phyloP scores from a whole-genome alignment of 495 filamentous ascomycete genomes.

The Penicillium coffeae region DNA sequence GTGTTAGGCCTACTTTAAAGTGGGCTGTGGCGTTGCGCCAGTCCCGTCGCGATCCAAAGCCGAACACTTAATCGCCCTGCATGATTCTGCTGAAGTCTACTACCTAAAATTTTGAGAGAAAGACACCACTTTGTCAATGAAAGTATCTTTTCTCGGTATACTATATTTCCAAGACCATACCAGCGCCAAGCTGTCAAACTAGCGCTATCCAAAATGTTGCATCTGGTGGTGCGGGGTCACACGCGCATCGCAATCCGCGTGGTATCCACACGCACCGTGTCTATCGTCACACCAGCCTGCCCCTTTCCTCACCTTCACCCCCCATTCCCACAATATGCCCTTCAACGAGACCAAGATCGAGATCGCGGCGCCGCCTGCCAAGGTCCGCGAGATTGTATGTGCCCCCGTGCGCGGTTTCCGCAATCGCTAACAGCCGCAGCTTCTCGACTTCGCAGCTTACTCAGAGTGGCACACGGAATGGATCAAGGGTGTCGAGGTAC shows the following conservation, averaged over 20 bases:
- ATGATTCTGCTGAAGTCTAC: too few relatives aligned
- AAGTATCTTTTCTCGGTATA: too few relatives aligned
- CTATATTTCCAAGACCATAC: too few relatives aligned
- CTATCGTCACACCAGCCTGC: not conserved
- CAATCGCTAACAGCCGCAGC: conserved; percentile 5
- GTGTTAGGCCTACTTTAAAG: too few relatives aligned
- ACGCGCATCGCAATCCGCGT: not conserved
- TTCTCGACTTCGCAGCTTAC: conserved; percentile 24
- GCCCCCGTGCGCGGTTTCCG: not conserved
- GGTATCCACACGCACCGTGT: not conserved
- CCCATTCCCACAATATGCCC: conserved; percentile 7
- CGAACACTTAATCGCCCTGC: too few relatives aligned
- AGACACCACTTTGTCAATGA: too few relatives aligned
- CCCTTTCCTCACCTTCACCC: not conserved
- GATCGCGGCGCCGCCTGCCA: conserved; percentile 24
- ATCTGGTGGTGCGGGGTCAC: not conserved
- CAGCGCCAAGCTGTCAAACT: not conserved
- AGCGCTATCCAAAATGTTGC: not conserved
- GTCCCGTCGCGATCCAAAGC: too few relatives aligned
- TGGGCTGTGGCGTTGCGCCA: too few relatives aligned
- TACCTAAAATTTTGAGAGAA: too few relatives aligned
- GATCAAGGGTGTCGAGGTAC: conserved; percentile 18
- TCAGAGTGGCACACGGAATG: conserved; percentile 27
- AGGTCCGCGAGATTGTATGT: conserved; percentile 29
- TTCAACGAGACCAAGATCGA: conserved; percentile 22